Evolutionary conservation across 2,329 filamentous ascomycete species (phyloP).

Genomic region (Parascedosporium putredinis): DNA sequence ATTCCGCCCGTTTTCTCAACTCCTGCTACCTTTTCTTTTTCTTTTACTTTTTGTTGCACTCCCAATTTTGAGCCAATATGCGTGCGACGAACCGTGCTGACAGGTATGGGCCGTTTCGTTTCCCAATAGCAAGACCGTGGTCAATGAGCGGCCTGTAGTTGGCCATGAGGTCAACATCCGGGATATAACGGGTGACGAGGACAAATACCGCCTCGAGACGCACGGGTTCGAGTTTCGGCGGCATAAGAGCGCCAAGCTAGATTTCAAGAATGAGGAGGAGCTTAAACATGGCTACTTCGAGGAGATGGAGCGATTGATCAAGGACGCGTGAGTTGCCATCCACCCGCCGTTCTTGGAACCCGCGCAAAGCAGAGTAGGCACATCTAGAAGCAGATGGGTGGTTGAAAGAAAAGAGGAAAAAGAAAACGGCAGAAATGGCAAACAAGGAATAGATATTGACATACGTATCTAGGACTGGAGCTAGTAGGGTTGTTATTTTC

Average conservation of each 20-base stretch:
- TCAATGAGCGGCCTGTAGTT: not conserved
- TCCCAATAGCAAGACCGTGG: not conserved
- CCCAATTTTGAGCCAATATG: no score
- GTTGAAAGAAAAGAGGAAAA: no score
- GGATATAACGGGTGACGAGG: conserved; percentile 30
- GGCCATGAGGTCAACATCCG: conserved; percentile 12
- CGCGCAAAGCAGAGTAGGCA: not conserved
- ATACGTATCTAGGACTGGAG: no score
- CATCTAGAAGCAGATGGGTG: no score
- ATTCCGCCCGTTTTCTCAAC: no score
- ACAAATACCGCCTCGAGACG: conserved; percentile 26
- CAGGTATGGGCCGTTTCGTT: not conserved
- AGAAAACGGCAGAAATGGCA: no score
- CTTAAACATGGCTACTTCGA: conserved; percentile 60
- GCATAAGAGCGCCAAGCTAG: conserved; percentile 19
- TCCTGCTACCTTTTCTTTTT: no score
- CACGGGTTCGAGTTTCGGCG: conserved; percentile 29
- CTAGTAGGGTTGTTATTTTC: conserved; percentile 51
- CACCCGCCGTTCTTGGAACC: not conserved
- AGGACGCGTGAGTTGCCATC: conserved; percentile 27
- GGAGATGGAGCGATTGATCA: conserved; percentile 57
- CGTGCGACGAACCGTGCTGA: no score
- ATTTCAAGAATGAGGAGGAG: conserved; percentile 40
- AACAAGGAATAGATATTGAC: no score
- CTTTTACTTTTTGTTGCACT: no score